Evolutionary conservation across 768 basidiomycete species (phyloP), one percentile per base, ranked within the genome.

Genomic region (Coprinopsis sp.): DNA sequence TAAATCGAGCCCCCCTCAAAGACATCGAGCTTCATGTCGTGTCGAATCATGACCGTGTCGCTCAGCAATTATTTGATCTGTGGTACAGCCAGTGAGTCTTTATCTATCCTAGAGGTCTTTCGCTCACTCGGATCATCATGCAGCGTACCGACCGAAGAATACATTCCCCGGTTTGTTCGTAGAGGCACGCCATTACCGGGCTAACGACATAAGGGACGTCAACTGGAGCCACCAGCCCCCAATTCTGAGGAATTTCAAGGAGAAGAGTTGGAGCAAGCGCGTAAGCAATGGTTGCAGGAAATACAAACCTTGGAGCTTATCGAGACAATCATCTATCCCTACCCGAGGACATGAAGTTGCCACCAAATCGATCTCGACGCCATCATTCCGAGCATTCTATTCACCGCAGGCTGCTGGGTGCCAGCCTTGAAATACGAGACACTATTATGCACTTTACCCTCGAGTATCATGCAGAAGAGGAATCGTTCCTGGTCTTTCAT

Each of bases 11-110:
- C 0, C 73, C 79, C 0, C 70, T 82, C 0, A 62, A 64, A 10
- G 69, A 68, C 5, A 71, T 84, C 29, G 83, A 85, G 51, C 69
- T 84, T 6, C 83, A 84, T 56, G 83, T 85, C 3, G 75, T 84
- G 8, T 84, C 83, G 0, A 83, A 84, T 55, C 66, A 82, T 11
- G 82, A 84, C 58, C 73, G 79, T 8, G 65, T 82, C 2, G 78
- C 81, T 0, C 81, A 83, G 54, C 80, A 82, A 60, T 57, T 80
- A 0, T 84, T 86, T 51, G 83, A 86, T 56, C 57, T 84, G 27
- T 80, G 81, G 64, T 79, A 81, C 55, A 78, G 83, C 28, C 78
- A 81, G 82, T 83, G 59, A 60, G 82, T 66, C 6, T 25, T 5
- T 21, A 16, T 7, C 13, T 24, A 44, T 34, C 7, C 6, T 39